Conservation (phyloP, 331 rosid genomes). For the Malus hybrid region DNA sequence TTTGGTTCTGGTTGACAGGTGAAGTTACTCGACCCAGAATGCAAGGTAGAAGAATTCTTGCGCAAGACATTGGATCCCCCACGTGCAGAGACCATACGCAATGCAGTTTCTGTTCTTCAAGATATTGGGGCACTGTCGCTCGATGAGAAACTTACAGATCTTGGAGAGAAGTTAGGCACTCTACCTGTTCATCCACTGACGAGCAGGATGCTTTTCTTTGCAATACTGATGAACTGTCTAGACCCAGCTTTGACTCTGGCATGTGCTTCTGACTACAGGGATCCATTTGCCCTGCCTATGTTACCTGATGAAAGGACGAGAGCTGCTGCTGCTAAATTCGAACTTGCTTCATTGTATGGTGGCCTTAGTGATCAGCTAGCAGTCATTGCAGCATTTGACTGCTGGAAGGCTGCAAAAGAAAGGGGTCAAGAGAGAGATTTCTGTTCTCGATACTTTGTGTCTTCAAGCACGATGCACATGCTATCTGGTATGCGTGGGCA, state of each 20-base stretch:
- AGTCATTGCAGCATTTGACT: slow-evolving; percentile 70
- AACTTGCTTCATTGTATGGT: slow-evolving; percentile 72
- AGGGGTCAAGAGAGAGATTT: slow-evolving; percentile 15
- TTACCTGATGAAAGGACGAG: slow-evolving; percentile 40
- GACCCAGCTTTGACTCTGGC: slow-evolving; percentile 95
- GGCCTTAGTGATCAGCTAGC: slow-evolving; percentile 90
- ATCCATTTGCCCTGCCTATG: slow-evolving; percentile 88
- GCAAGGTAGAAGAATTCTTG: slow-evolving; percentile 63
- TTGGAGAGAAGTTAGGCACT: slow-evolving; percentile 85
- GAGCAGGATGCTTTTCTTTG: slow-evolving; percentile 86
- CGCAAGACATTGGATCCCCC: slow-evolving; percentile 90
- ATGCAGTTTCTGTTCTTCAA: slow-evolving; percentile 73
- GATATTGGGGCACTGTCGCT: slow-evolving; percentile 84
- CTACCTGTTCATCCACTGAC: slow-evolving; percentile 91
- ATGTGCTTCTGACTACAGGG: slow-evolving; percentile 70
- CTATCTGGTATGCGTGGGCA: slow-evolving; percentile 69
- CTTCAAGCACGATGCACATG: slow-evolving; percentile 59
- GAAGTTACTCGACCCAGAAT: slow-evolving; percentile 69
- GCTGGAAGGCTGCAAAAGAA: slow-evolving; percentile 43
- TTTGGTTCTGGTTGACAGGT: slow-evolving; percentile 42
- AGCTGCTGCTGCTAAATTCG: slow-evolving; percentile 56
- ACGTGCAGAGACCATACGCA: slow-evolving; percentile 57
- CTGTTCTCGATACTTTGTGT: slow-evolving; percentile 61
- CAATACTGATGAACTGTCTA: slow-evolving; percentile 85
- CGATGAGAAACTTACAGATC: slow-evolving; percentile 68